These are phyloP conservation scores for Hyparrhenia diplandra DNA, from an alignment of 176 grass and related monocot species.

Conservation along the genomic window DNA sequence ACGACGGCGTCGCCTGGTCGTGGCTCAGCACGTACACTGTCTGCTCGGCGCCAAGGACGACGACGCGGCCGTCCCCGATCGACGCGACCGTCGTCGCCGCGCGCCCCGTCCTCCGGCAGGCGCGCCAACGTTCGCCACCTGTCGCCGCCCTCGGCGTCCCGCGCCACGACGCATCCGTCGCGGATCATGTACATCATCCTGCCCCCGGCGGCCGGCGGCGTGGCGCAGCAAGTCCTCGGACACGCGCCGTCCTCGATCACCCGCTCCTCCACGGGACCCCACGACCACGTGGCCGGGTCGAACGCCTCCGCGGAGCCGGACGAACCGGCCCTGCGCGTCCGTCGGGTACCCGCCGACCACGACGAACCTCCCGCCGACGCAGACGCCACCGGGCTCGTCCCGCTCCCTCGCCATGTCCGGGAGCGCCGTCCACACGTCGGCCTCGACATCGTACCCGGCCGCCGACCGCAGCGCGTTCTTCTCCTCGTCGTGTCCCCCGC, in stretches of 20 bases:
- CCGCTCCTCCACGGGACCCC: constrained; percentile 38
- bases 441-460: constrained; percentile 47
- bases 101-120: constrained; percentile 37
- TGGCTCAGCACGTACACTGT: constrained; percentile 34
- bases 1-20: constrained; percentile 13
- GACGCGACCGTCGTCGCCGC: constrained; percentile 13
- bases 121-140: constrained; percentile 40
- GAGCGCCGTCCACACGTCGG: constrained; percentile 50
- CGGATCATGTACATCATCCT: constrained; percentile 46
- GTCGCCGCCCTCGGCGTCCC: constrained; percentile 2
- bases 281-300: constrained; percentile 35
- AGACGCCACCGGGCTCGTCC: constrained; percentile 54
- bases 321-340: constrained; percentile 65
- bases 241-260: constrained; percentile 46
- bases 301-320: constrained; percentile 44
- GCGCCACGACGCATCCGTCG: constrained; percentile 15
- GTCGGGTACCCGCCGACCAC: constrained; percentile 66
- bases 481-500: constrained; percentile 71
- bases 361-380: constrained; percentile 38
- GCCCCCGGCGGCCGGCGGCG: neutral
- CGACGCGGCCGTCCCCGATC: constrained; percentile 21
- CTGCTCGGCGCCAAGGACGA: constrained; percentile 10
- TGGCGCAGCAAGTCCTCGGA: constrained; percentile 47
- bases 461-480: constrained; percentile 79
- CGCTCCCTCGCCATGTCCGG: constrained; percentile 71